phyloP scores from a whole-genome alignment of 2,329 filamentous ascomycete species.

The Colletotrichum liriopes region DNA sequence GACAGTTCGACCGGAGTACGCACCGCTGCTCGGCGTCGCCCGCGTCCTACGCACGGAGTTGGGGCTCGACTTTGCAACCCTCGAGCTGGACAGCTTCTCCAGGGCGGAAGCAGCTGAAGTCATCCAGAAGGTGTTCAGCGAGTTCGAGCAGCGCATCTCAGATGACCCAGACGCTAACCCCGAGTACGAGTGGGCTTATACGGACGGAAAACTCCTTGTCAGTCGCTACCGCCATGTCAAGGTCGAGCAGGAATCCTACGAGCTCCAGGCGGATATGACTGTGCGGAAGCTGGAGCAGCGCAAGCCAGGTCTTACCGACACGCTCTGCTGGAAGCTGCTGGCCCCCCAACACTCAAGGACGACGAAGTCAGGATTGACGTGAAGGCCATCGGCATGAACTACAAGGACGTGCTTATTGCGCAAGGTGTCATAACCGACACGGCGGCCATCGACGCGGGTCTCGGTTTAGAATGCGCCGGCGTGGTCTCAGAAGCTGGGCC shows the following conservation, averaged over 20 bases:
- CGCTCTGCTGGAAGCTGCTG: slow-evolving; percentile 17
- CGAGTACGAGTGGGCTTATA: slow-evolving; percentile 52
- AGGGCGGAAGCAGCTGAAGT: not conserved
- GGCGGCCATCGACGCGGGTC: slow-evolving; percentile 48
- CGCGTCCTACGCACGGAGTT: slow-evolving; percentile 46
- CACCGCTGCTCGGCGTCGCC: slow-evolving; percentile 42
- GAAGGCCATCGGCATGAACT: slow-evolving; percentile 35
- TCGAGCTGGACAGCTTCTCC: slow-evolving; percentile 13
- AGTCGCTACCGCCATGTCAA: slow-evolving; percentile 44
- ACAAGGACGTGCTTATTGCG: slow-evolving; percentile 43
- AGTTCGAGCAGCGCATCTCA: slow-evolving; percentile 7
- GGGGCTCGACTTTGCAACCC: slow-evolving; percentile 13
- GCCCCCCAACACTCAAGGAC: not conserved
- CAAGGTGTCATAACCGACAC: slow-evolving; percentile 43
- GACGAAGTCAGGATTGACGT: slow-evolving; percentile 16
- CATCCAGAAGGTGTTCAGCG: slow-evolving; percentile 2
- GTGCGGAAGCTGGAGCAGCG: slow-evolving; percentile 13
- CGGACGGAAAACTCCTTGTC: slow-evolving; percentile 47
- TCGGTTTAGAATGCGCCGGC: slow-evolving; percentile 46
- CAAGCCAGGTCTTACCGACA: slow-evolving; percentile 12
- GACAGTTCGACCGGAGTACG: slow-evolving; percentile 35
- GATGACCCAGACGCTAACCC: slow-evolving; percentile 40
- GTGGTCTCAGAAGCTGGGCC: slow-evolving; percentile 15
- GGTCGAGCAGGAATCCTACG: slow-evolving; percentile 43
- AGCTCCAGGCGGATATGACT: slow-evolving; percentile 1